These are phyloP conservation scores for Trametes hirsuta DNA, from an alignment of 1,284 basidiomycete genomes.

Conservation along the genomic window DNA sequence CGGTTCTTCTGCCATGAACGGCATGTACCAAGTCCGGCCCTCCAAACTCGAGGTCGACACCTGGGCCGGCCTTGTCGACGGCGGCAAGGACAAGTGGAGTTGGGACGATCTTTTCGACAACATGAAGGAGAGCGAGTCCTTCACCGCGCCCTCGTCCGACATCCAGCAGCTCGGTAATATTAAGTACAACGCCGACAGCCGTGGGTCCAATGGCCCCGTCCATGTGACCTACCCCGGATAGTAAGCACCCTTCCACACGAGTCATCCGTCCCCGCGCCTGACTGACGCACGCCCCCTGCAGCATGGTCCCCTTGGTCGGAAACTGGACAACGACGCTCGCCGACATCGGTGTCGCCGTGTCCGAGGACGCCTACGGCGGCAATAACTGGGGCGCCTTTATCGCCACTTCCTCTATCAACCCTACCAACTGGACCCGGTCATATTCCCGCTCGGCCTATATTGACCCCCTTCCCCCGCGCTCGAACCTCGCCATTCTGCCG, in stretches of 20 bases:
- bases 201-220: slow-evolving; percentile 50
- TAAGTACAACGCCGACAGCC: slow-evolving; percentile 43
- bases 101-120: slow-evolving; percentile 55
- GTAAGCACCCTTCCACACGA: slow-evolving; percentile 38
- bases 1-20: slow-evolving; percentile 74
- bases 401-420: slow-evolving; percentile 67
- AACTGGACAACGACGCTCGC: slow-evolving; percentile 56
- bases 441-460: slow-evolving; percentile 74
- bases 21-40: slow-evolving; percentile 66
- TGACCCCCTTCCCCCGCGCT: slow-evolving; percentile 57
- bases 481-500: slow-evolving; percentile 66
- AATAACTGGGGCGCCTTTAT: slow-evolving; percentile 56
- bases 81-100: slow-evolving; percentile 45
- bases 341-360: slow-evolving; percentile 46
- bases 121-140: slow-evolving; percentile 58
- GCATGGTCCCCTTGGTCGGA: slow-evolving; percentile 50
- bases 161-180: slow-evolving; percentile 43
- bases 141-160: slow-evolving; percentile 42
- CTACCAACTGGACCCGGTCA: slow-evolving; percentile 66
- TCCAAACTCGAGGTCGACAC: slow-evolving; percentile 56
- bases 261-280: neutral
- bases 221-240: slow-evolving; percentile 54
- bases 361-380: slow-evolving; percentile 52
- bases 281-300: slow-evolving; percentile 20
- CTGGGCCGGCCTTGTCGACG: slow-evolving; percentile 50